Percentiles rank a stretch among this genome's conserved stretches.
These are phyloP conservation scores for Piedraia hortae DNA, from an alignment of 2,329 filamentous ascomycete species.

Conservation along the genomic window DNA sequence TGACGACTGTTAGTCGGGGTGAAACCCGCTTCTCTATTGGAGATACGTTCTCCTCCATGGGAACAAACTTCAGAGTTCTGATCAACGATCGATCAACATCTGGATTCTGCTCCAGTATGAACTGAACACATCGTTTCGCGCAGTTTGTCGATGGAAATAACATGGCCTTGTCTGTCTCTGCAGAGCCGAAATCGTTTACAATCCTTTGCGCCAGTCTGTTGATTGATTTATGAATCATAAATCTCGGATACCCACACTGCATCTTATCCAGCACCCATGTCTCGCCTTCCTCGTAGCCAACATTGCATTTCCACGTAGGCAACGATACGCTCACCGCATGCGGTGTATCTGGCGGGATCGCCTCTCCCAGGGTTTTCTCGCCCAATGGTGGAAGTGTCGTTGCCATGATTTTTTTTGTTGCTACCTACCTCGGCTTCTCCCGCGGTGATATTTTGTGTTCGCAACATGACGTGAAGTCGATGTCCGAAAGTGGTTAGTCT, in stretches of 20 bases:
- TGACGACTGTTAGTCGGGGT: slow-evolving; percentile 24
- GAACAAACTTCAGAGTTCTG: slow-evolving; percentile 32
- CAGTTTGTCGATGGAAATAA: slow-evolving; percentile 49
- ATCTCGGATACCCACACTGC: slow-evolving; percentile 77
- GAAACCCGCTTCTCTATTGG: slow-evolving; percentile 18
- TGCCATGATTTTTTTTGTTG: slow-evolving; percentile 3
- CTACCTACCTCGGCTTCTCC: too few species aligned
- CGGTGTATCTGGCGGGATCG: slow-evolving; percentile 50
- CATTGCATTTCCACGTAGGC: slow-evolving; percentile 72
- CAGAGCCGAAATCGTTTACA: slow-evolving; percentile 31
- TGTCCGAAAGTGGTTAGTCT: too few species aligned
- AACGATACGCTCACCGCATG: slow-evolving; percentile 89
- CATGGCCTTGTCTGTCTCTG: slow-evolving; percentile 38
- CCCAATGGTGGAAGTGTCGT: slow-evolving; percentile 5
- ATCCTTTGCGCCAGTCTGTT: slow-evolving; percentile 44
- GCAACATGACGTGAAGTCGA: too few species aligned
- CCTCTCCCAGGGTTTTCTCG: slow-evolving; percentile 26
- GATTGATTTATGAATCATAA: slow-evolving; percentile 75
- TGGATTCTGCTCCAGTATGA: slow-evolving; percentile 35
- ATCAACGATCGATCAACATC: slow-evolving; percentile 23
- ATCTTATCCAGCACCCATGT: slow-evolving; percentile 63
- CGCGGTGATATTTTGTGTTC: too few species aligned
- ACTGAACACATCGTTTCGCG: slow-evolving; percentile 47
- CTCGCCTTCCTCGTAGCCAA: slow-evolving; percentile 83
- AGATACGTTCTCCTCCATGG: slow-evolving; percentile 25